phyloP scores from a whole-genome alignment of 1,284 basidiomycete species.

The Ustilago nuda region DNA sequence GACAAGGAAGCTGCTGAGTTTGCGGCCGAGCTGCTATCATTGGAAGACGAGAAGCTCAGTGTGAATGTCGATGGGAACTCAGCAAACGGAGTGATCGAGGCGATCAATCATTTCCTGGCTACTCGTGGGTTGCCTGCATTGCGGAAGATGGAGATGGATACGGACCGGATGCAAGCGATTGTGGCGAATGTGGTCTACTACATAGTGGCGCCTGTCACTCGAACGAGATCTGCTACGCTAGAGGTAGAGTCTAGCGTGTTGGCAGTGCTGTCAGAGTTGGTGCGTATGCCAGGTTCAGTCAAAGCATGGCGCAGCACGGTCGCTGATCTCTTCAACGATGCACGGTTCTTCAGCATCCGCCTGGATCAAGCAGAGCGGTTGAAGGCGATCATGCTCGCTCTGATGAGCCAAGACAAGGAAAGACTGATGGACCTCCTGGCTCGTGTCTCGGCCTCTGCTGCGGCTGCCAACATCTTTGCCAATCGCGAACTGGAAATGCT shows the following conservation, averaged over 20 bases:
- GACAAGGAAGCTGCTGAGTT: slow-evolving; percentile 44
- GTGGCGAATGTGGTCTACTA: slow-evolving; percentile 88
- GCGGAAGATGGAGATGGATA: slow-evolving; percentile 83
- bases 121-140: slow-evolving; percentile 79
- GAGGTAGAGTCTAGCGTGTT: slow-evolving; percentile 73
- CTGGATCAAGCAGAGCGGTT: slow-evolving; percentile 76
- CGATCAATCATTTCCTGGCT: slow-evolving; percentile 81
- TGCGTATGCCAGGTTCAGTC: slow-evolving; percentile 79
- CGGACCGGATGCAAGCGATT: slow-evolving; percentile 81
- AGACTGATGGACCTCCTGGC: slow-evolving; percentile 82
- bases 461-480: slow-evolving; percentile 94
- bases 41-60: slow-evolving; percentile 19
- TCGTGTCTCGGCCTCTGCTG: slow-evolving; percentile 72
- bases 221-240: slow-evolving; percentile 71
- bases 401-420: slow-evolving; percentile 88
- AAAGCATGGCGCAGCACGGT: slow-evolving; percentile 88
- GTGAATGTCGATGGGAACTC: background rate
- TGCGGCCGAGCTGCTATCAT: slow-evolving; percentile 17
- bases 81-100: slow-evolving; percentile 30
- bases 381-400: slow-evolving; percentile 81
- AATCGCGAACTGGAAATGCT: slow-evolving; percentile 94
- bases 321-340: slow-evolving; percentile 84
- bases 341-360: slow-evolving; percentile 83
- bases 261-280: slow-evolving; percentile 77
- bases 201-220: slow-evolving; percentile 83